Evolutionary conservation across 108 stramenopile genomes (phyloP).

Genomic region (Pseudonitzschia multiseries): DNA sequence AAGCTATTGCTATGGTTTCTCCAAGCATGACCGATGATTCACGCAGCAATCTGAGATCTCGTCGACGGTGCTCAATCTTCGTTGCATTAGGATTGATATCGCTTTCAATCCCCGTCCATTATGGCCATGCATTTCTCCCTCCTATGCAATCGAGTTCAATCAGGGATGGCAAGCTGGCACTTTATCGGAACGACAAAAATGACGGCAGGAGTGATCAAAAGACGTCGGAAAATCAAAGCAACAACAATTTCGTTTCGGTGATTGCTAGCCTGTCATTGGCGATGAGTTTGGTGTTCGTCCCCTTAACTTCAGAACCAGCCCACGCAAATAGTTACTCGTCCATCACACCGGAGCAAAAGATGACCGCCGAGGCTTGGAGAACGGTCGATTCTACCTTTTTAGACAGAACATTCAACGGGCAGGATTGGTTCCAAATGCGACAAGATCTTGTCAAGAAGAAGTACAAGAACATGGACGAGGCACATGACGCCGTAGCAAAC

Average conservation of each 20-base stretch:
- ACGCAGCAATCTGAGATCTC: background rate
- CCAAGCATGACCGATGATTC: no score
- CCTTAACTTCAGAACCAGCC: constrained; percentile 7
- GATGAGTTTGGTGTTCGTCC: background rate
- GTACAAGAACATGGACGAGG: constrained; percentile 80
- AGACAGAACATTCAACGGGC: constrained; percentile 93
- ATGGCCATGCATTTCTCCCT: constrained; percentile 7
- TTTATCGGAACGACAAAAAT: background rate
- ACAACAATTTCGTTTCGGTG: background rate
- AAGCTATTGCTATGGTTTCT: no score
- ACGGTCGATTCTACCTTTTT: constrained; percentile 82
- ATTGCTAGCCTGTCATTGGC: background rate
- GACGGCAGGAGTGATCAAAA: background rate
- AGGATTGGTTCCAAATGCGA: constrained; percentile 91
- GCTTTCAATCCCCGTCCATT: background rate
- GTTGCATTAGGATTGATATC: background rate
- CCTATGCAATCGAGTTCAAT: background rate
- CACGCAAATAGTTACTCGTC: constrained; percentile 62
- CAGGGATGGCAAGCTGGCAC: background rate
- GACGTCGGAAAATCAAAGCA: background rate
- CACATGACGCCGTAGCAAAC: constrained; percentile 51
- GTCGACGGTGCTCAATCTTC: background rate
- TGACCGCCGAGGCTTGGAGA: constrained; percentile 86
- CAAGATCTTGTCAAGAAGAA: constrained; percentile 69
- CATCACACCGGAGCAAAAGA: constrained; percentile 71